A percentile compares a stretch with the other conserved stretches of the same genome.
phyloP scores from a whole-genome alignment of 805 yeast species.

The Yarrowia alimentaria region DNA sequence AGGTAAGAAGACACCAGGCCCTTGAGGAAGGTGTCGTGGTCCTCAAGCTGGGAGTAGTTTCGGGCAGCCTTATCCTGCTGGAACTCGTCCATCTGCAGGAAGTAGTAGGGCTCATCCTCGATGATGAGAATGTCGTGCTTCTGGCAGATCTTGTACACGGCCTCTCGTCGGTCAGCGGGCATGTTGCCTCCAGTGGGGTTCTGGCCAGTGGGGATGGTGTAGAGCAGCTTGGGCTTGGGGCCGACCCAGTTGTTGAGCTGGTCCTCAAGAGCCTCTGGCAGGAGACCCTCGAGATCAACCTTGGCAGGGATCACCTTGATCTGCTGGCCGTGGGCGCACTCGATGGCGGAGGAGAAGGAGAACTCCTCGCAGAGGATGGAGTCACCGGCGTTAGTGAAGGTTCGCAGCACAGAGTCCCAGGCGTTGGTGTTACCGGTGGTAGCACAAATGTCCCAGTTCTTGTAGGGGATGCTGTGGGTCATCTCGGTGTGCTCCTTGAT shows the following conservation, averaged over 20 bases:
- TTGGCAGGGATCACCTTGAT: constrained; percentile 66
- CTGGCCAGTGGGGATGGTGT: constrained; percentile 94
- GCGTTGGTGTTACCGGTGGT: constrained; percentile 88
- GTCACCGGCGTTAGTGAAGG: constrained; percentile 76
- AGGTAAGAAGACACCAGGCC: constrained; percentile 74
- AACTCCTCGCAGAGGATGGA: constrained; percentile 77
- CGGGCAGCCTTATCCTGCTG: constrained; percentile 43
- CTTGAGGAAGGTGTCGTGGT: constrained; percentile 58
- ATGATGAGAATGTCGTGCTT: constrained; percentile 82
- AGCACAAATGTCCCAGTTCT: constrained; percentile 70
- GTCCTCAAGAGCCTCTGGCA: constrained; percentile 65
- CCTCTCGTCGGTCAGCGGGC: constrained; percentile 69
- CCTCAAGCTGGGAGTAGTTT: constrained; percentile 28
- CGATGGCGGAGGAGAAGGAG: constrained; percentile 81
- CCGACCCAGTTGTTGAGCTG: constrained; percentile 66
- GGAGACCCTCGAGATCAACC: constrained; percentile 75
- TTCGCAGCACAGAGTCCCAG: constrained; percentile 79
- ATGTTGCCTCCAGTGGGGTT: constrained; percentile 95
- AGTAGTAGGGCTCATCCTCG: constrained; percentile 98
- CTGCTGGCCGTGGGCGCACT: constrained; percentile 74
- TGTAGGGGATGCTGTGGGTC: constrained; percentile 51
- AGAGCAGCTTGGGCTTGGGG: constrained; percentile 78
- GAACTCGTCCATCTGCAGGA: constrained; percentile 87
- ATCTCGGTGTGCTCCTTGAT: constrained; percentile 62
- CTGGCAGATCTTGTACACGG: constrained; percentile 72